phyloP scores from a whole-genome alignment of 1,284 basidiomycete species.

The Rhodotorula sp. region DNA sequence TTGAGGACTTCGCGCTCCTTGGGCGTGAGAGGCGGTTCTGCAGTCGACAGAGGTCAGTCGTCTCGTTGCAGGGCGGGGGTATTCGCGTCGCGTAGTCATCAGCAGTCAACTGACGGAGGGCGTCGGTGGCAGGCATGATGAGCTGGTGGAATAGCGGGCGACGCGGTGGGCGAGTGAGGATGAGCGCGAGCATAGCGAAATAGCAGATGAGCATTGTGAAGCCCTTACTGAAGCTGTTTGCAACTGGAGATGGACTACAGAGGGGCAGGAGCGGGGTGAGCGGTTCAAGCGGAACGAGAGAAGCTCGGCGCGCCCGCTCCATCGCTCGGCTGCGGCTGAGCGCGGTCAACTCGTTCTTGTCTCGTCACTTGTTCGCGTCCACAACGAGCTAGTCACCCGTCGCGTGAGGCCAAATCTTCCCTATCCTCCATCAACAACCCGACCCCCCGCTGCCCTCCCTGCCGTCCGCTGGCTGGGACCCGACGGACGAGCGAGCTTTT shows the following conservation, averaged over 20 bases:
- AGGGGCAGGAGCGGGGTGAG: neutral
- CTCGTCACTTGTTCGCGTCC: conserved; percentile 5
- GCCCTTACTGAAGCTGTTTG: too few relatives aligned
- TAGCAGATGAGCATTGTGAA: too few relatives aligned
- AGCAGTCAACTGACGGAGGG: too few relatives aligned
- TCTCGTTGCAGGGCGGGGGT: too few relatives aligned
- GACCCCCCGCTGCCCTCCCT: neutral
- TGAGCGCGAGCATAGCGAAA: too few relatives aligned
- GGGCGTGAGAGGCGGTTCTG: neutral
- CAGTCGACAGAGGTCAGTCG: neutral
- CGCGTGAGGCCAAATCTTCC: neutral
- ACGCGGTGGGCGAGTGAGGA: too few relatives aligned
- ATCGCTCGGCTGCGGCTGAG: neutral
- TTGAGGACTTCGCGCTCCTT: conserved; percentile 2
- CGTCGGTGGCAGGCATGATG: too few relatives aligned
- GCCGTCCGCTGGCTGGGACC: neutral
- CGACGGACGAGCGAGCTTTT: too few relatives aligned
- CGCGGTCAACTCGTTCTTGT: neutral
- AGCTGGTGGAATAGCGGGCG: too few relatives aligned
- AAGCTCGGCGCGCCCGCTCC: neutral
- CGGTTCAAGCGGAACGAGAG: neutral
- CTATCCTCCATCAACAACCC: neutral
- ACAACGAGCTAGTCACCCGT: conserved; percentile 6
- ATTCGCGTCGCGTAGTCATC: too few relatives aligned
- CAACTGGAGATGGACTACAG: too few relatives aligned